phyloP scores from a whole-genome alignment of 2,329 filamentous ascomycete species.

The Shiraia bambusicola region DNA sequence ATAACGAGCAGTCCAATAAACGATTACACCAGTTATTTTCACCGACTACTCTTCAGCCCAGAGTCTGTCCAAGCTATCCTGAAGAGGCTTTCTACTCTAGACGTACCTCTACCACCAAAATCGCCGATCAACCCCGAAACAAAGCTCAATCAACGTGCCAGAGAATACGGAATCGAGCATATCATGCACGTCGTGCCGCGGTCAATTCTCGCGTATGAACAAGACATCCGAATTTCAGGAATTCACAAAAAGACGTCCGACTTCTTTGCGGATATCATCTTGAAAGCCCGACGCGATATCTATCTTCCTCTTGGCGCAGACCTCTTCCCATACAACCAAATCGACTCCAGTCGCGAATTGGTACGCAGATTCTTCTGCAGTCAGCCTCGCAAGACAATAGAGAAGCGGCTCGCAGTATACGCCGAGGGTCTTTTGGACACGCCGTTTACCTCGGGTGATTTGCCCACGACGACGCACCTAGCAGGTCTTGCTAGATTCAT shows the following conservation, averaged over 20 bases:
- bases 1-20: neutral
- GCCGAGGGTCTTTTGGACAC: neutral
- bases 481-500: neutral
- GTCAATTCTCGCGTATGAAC: neutral
- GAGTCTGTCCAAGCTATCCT: neutral
- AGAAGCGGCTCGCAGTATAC: constrained; percentile 6
- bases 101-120: neutral
- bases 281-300: constrained; percentile 8
- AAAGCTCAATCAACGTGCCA: neutral
- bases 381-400: neutral
- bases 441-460: constrained; percentile 1
- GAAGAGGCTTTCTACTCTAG: constrained; percentile 1
- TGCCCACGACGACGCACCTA: constrained; percentile 1
- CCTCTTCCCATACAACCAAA: constrained; percentile 3
- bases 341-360: constrained; percentile 3
- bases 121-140: neutral
- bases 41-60: constrained; percentile 7
- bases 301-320: constrained; percentile 6
- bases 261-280: constrained; percentile 4
- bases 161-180: constrained; percentile 1
- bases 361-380: constrained; percentile 9
- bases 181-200: constrained; percentile 2
- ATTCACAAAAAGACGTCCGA: neutral
- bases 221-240: constrained; percentile 4
- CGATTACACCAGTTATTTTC: constrained; percentile 4